Conservation (phyloP, 2,329 filamentous ascomycete genomes). For the Colletotrichum lini region DNA sequence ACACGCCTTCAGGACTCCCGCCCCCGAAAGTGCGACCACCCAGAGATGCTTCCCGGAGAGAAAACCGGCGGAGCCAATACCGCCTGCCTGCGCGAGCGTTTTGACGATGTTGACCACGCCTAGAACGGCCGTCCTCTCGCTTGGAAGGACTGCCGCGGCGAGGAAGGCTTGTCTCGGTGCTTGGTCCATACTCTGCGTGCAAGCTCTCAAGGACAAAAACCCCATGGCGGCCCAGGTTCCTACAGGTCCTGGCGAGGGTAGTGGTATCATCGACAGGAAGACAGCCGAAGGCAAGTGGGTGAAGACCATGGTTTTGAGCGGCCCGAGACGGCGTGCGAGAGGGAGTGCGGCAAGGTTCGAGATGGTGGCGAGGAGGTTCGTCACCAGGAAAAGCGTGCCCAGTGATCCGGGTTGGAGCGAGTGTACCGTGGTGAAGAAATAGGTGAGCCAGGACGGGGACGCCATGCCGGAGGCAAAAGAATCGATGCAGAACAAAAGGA, state of each 20-base stretch:
- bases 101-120: constrained; percentile 79
- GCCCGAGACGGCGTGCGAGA: constrained; percentile 69
- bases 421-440: constrained; percentile 67
- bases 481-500: constrained; percentile 39
- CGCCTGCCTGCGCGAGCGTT: constrained; percentile 73
- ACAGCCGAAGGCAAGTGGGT: constrained; percentile 79
- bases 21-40: constrained; percentile 74
- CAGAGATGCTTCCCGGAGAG: constrained; percentile 70
- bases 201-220: constrained; percentile 74
- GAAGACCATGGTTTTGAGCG: constrained; percentile 83
- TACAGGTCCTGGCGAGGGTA: constrained; percentile 57
- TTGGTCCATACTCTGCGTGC: constrained; percentile 77
- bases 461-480: constrained; percentile 75
- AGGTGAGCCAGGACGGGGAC: constrained; percentile 72
- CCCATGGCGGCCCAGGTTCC: constrained; percentile 67
- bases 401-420: constrained; percentile 63
- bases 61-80: constrained; percentile 75
- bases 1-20: constrained; percentile 71
- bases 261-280: constrained; percentile 73
- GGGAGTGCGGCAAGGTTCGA: constrained; percentile 69
- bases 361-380: constrained; percentile 64
- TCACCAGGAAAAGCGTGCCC: constrained; percentile 69
- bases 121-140: constrained; percentile 80
- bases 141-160: constrained; percentile 73
- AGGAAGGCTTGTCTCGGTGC: constrained; percentile 80